Evolutionary conservation across 1,284 basidiomycete genomes (phyloP), one percentile per base, ranked within the genome.

Genomic region (Rhodotorula sp.): DNA sequence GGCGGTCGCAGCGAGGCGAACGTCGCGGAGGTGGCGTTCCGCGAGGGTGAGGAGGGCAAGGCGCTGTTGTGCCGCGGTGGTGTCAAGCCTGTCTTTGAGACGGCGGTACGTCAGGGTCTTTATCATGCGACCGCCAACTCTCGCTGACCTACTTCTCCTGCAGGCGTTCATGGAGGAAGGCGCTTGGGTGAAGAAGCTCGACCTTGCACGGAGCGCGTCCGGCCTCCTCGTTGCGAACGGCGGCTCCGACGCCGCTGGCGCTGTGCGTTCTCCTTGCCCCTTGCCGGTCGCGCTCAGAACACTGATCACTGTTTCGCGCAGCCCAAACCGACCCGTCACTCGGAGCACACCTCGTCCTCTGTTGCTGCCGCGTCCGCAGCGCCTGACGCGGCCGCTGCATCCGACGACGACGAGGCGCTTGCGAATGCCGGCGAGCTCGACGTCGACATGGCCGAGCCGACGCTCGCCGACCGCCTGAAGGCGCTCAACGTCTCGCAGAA

Each of bases 401-500:
- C 73, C 16, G 77, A 79, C 25, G 78, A 79, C 5, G 80, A 80
- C 27, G 75, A 81, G 42, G 57, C 60, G 1, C 49, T 65, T 57
- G 58, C 45, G 16, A 74, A 77, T 62, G 41, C 72, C 2, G 76
- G 73, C 46, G 84, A 87, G 34, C 85, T 94, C 25, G 91, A 93
- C 75, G 88, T 90, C 14, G 88, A 95, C 80, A 85, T 93, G 67
- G 92, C 93, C 7, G 93, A 97, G 81, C 86, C 94, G 42, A 92
- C 91, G 58, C 86, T 97, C 3, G 93, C 93, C 23, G 91, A 97
- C 81, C 87, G 93, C 45, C 84, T 96, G 52, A 89, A 90, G 2
- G 90, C 89, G 21, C 81, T 91, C 27, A 85, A 87, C 57, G 87
- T 88, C 73, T 81, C 57, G 81, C 82, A 73, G 77, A 81, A 76